A percentile compares a stretch with the other conserved stretches of the same genome.
phyloP scores from a whole-genome alignment of 1,284 basidiomycete genomes.

The Albatrellus sp. region DNA sequence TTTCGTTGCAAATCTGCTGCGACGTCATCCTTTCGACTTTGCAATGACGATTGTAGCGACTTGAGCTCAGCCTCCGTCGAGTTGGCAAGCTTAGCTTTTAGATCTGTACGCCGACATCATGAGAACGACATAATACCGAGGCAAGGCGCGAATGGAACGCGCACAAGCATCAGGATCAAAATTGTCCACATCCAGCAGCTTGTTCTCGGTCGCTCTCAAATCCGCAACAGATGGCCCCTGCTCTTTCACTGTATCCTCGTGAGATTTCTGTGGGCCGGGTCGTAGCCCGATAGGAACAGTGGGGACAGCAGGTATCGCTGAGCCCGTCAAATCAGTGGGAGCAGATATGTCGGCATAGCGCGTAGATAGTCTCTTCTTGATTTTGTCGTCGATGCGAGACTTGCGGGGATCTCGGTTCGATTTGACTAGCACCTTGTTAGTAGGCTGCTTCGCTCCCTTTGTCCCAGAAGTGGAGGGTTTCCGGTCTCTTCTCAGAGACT shows the following conservation, averaged over 20 bases:
- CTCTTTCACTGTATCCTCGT: constrained; percentile 24
- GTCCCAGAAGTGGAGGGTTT: constrained; percentile 33
- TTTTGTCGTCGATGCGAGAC: constrained; percentile 81
- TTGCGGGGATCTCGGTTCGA: constrained; percentile 37
- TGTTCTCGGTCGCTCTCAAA: constrained; percentile 38
- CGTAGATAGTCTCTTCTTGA: constrained; percentile 88
- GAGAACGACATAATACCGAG: neutral
- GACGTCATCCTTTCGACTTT: constrained; percentile 49
- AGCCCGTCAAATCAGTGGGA: constrained; percentile 36
- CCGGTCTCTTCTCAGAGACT: constrained; percentile 53
- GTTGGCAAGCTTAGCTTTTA: constrained; percentile 66
- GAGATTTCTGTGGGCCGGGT: constrained; percentile 14
- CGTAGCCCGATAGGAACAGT: constrained; percentile 21
- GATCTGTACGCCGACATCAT: constrained; percentile 27
- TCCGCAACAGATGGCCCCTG: constrained; percentile 32
- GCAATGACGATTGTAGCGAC: constrained; percentile 60
- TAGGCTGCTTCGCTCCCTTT: constrained; percentile 14
- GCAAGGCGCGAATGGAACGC: constrained; percentile 20
- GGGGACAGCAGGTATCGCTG: constrained; percentile 46
- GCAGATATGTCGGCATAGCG: constrained; percentile 75
- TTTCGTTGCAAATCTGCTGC: constrained; percentile 67
- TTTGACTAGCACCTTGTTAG: constrained; percentile 21
- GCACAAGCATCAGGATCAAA: constrained; percentile 77
- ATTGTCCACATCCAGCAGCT: constrained; percentile 56
- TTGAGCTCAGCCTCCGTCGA: constrained; percentile 71